A percentile compares a stretch with the other conserved stretches of the same genome.
Conservation (phyloP, 192 early-diverging fungal species). For the Coemansia sp. region DNA sequence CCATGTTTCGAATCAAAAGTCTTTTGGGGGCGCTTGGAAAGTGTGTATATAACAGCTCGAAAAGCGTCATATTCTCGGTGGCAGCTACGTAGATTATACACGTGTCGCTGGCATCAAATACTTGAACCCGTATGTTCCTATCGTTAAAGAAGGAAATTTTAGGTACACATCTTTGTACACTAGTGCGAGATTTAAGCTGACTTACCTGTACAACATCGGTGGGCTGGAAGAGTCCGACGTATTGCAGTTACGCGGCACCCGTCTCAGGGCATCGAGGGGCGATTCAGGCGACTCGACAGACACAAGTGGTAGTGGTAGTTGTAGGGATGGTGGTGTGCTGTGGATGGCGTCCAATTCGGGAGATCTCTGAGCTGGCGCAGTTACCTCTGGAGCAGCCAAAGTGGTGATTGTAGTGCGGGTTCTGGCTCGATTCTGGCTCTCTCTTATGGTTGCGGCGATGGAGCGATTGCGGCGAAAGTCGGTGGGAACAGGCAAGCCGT, state of each 20-base stretch:
- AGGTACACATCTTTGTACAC: not conserved
- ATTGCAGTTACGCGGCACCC: not conserved
- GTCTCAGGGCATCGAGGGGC: not conserved
- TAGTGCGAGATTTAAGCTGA: not conserved
- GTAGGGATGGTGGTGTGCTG: not conserved
- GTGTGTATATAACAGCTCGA: constrained; percentile 34
- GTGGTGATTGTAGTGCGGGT: not conserved
- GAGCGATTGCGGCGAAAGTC: constrained; percentile 55
- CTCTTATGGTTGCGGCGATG: constrained; percentile 33
- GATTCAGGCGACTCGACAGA: not conserved
- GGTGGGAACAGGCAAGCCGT: constrained; percentile 4
- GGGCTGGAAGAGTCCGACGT: not conserved
- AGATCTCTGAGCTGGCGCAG: not conserved
- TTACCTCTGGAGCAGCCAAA: not conserved
- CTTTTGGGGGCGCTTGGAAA: constrained; percentile 26
- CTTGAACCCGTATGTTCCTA: constrained; percentile 19
- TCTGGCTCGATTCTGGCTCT: not conserved
- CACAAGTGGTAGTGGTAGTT: not conserved
- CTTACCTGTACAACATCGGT: not conserved
- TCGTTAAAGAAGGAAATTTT: not conserved
- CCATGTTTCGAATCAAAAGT: constrained; percentile 31
- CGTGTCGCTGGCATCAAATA: constrained; percentile 22
- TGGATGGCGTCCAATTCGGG: not conserved
- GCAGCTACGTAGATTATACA: constrained; percentile 22
- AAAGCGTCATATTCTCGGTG: constrained; percentile 23